phyloP scores from a whole-genome alignment of 768 basidiomycete genomes.

The Strobilomyces dryophilus region DNA sequence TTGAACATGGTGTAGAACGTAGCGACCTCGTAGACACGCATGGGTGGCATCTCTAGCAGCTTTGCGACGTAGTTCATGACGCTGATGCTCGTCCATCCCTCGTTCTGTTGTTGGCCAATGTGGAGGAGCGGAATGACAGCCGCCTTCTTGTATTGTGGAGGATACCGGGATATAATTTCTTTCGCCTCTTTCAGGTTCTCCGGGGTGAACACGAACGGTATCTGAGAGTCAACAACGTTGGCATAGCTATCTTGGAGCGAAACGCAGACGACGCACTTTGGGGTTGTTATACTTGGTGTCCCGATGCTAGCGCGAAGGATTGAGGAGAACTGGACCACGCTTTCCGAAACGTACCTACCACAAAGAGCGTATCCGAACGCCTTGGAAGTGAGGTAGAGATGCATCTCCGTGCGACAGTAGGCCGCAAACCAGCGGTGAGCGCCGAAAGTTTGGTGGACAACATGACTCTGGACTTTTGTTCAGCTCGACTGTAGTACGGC shows the following conservation, averaged over 20 bases:
- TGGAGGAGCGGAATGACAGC: slow-evolving; percentile 96
- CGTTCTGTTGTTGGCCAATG: slow-evolving; percentile 95
- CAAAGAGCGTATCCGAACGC: slow-evolving; percentile 81
- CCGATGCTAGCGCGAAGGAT: slow-evolving; percentile 63
- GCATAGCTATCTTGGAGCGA: neutral
- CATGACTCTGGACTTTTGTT: slow-evolving; percentile 15
- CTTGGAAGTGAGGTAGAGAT: slow-evolving; percentile 41
- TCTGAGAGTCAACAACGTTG: slow-evolving; percentile 42
- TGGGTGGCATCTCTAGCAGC: slow-evolving; percentile 88
- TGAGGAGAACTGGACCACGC: slow-evolving; percentile 10
- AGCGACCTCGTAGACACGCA: slow-evolving; percentile 99
- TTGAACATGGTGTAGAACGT: slow-evolving; percentile 99
- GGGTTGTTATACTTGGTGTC: slow-evolving; percentile 95
- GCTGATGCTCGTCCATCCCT: slow-evolving; percentile 96
- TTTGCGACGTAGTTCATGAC: slow-evolving; percentile 99
- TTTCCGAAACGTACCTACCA: slow-evolving; percentile 49
- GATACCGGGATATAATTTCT: slow-evolving; percentile 91
- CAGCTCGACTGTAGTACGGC: neutral
- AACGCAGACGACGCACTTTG: slow-evolving; percentile 44
- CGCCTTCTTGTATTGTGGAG: slow-evolving; percentile 97
- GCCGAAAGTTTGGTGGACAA: slow-evolving; percentile 14
- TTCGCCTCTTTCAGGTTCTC: slow-evolving; percentile 83
- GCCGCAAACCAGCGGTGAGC: slow-evolving; percentile 13
- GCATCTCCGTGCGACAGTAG: slow-evolving; percentile 18
- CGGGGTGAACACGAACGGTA: slow-evolving; percentile 80